Evolutionary conservation across 768 basidiomycete species (phyloP), one percentile per base, ranked within the genome.

Genomic region (Cytidiella melzeri): DNA sequence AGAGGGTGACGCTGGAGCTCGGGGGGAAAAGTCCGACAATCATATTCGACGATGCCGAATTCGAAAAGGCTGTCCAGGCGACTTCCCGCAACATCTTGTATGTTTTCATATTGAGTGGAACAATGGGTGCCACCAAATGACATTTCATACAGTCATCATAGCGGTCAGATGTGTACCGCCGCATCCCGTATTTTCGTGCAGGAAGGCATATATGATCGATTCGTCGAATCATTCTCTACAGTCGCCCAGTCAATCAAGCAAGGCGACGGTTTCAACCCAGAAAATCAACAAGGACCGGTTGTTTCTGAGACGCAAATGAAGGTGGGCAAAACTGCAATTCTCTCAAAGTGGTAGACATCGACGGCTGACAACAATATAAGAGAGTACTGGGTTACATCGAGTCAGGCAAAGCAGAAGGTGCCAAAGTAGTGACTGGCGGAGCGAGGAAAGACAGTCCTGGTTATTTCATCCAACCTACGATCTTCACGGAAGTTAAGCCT

Each of bases 1-100:
- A 95, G 71, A 79, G 78, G 50, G 83, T 89, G 45, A 87, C 87
- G 1, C 78, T 92, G 26, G 89, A 91, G 66, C 74, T 92, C 20
- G 89, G 89, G 13, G 87, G 86, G 28, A 87, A 89, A 73, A 80
- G 74, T 51, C 83, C 83, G 0, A 78, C 69, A 41, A 73, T 92
- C 57, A 73, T 92, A 54, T 88, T 86, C 59, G 76, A 88, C 54
- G 81, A 85, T 52, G 84, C 83, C 4, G 76, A 88, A 63, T 55
- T 87, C 4, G 81, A 87, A 0, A 74, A 87, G 60, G 82, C 88
- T 10, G 75, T 87, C 10, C 73, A 77, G 41, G 92, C 87, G 87
- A 71, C 83, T 3, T 66, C 76, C 1, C 73, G 77, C 58, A 88
- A 87, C 21, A 79, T 90, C 54, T 91, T 80, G 85, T 90, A 59